phyloP scores from a whole-genome alignment of 2,329 filamentous ascomycete species.

The Curvularia lunata region DNA sequence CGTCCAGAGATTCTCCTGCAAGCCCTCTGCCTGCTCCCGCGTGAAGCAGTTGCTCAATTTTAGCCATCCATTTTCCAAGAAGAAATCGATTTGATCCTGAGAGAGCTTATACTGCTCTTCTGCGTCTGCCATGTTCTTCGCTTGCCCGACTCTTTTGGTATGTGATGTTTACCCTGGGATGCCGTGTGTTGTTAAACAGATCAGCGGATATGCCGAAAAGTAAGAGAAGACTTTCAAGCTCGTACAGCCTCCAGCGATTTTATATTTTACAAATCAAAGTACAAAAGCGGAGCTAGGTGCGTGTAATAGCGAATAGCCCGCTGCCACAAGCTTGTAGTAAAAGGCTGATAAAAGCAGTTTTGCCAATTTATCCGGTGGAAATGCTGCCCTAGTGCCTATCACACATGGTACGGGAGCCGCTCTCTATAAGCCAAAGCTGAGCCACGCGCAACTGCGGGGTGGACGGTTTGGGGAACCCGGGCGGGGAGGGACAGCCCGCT shows the following conservation, averaged over 20 bases:
- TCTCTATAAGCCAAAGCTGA: not conserved
- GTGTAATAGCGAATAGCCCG: not conserved
- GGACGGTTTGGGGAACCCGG: slow-evolving; percentile 30
- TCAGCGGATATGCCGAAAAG: not conserved
- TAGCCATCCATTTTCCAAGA: slow-evolving; percentile 63
- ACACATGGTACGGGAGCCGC: slow-evolving; percentile 20
- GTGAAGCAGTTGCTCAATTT: slow-evolving; percentile 62
- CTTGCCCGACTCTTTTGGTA: not conserved
- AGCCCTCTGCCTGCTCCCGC: slow-evolving; percentile 54
- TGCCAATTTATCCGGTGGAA: slow-evolving; percentile 34
- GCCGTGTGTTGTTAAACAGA: no score
- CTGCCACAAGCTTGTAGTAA: not conserved
- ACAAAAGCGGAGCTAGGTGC: slow-evolving; percentile 4
- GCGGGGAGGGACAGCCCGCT: slow-evolving; percentile 10
- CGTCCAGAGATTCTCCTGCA: slow-evolving; percentile 64
- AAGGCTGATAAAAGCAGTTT: slow-evolving; percentile 17
- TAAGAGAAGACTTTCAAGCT: no score
- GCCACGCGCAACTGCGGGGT: slow-evolving; percentile 21
- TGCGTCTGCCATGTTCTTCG: slow-evolving; percentile 15
- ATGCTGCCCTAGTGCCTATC: slow-evolving; percentile 23
- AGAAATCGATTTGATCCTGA: slow-evolving; percentile 58
- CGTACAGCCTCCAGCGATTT: slow-evolving; percentile 1
- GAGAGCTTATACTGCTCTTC: slow-evolving; percentile 47
- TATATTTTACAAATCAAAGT: slow-evolving; percentile 5
- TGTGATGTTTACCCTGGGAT: no score